These are phyloP conservation scores for Russula vinacea DNA, from an alignment of 768 basidiomycete genomes.

Conservation along the genomic window DNA sequence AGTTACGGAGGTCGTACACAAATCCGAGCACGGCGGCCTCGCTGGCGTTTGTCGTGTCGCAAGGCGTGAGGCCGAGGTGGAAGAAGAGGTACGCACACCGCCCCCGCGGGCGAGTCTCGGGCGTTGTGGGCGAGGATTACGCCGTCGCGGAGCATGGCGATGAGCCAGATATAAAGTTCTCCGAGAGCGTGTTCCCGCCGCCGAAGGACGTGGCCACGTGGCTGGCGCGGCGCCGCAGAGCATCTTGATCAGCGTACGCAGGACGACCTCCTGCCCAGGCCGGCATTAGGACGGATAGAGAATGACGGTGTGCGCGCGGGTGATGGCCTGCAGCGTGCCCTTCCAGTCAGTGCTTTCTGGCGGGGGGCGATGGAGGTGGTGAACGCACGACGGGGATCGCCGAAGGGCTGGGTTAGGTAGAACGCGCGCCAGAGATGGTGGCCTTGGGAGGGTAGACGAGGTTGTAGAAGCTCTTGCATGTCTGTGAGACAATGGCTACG, in stretches of 20 bases:
- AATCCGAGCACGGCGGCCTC: conserved; percentile 48
- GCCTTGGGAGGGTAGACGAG: conserved; percentile 48
- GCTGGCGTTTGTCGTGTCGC: conserved; percentile 39
- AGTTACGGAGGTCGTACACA: conserved; percentile 63
- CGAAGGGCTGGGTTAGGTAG: conserved; percentile 60
- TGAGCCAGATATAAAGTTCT: conserved; percentile 54
- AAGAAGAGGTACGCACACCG: conserved; percentile 51
- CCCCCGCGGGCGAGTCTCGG: conserved; percentile 39
- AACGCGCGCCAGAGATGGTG: conserved; percentile 60
- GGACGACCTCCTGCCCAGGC: conserved; percentile 39
- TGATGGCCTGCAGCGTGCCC: conserved; percentile 49
- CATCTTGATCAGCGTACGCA: conserved; percentile 52
- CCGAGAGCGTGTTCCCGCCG: conserved; percentile 39
- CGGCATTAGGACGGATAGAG: conserved; percentile 37
- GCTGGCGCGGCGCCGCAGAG: conserved; percentile 44
- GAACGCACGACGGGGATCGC: conserved; percentile 57
- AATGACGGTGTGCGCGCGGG: conserved; percentile 53
- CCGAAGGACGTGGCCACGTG: no score
- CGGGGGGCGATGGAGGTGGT: conserved; percentile 35
- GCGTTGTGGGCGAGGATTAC: conserved; percentile 41
- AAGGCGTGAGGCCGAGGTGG: conserved; percentile 51
- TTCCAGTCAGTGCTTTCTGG: conserved; percentile 44
- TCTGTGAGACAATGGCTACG: conserved; percentile 52
- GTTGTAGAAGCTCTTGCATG: conserved; percentile 43
- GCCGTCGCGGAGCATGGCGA: conserved; percentile 42